Conservation (phyloP, 306 rosid species). For the Cucumis sativus region Cucumber_9930_V3 NC_026656.2:237501-238000, state of each 20-base stretch:
- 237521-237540: too few species aligned
- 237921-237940: too few species aligned
- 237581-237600: neutral
- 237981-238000: too few species aligned
- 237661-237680: neutral
- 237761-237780: neutral
- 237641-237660: neutral
- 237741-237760: constrained; percentile 4
- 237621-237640: neutral
- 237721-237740: neutral
- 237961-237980: too few species aligned
- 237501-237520: too few species aligned
- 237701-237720: neutral
- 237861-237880: neutral
- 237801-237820: neutral
- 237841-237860: neutral
- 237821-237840: neutral
- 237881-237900: too few species aligned
- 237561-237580: neutral
- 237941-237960: too few species aligned
- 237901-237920: too few species aligned
- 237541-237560: too few species aligned
- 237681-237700: neutral
- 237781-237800: neutral
- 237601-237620: neutral